Base-by-base conservation (phyloP, 2,329 filamentous ascomycete genomes). In the Leptographium procerum region DNA sequence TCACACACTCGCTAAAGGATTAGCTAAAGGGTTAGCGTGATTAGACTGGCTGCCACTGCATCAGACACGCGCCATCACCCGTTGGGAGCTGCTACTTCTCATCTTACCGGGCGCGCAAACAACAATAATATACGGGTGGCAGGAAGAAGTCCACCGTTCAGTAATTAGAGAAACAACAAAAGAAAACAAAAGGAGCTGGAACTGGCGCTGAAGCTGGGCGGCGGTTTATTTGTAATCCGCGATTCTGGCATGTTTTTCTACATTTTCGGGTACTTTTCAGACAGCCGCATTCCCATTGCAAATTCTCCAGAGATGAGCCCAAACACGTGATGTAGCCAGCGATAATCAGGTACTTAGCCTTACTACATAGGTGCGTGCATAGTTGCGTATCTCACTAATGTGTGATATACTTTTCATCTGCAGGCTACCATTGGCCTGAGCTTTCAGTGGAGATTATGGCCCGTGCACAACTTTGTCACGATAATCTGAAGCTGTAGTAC, bases 11-110 rank as follows among this genome's bases (percentile, higher is more conserved):
- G 48, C 50, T 29, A 26, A 13, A 55, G 33, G 51, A 40, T 31
- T 51, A 31, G 52, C 52, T 58, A 58, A 45, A n/a, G 31, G 48
- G 29, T 53, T 58, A 58, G 57, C 51, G 57, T 55, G 52, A 19
- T 47, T 13, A 28, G 43, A 55, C 52, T 26, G 51, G 36, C 26
- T 47, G 36, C 48, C 10, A 28, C 50, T 13, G 43, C 40, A 33
- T 34, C 31, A 51, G 28, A 55, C 56, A 53, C 56, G 57, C 57
- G 52, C 52, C 26, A 28, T 50, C 40, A 40, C 36, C 31, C 50
- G 51, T 47, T 29, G 19, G 40, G 22, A 24, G 28, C 40, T 24
- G 24, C 40, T 8, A 8, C 24, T 26, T 40, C 48, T 51, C 48
- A 26, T 31, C 19, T 51, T 51, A 22, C 24, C 45, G 19, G 45